phyloP scores from a whole-genome alignment of 768 basidiomycete genomes.

The Pleurotus citrinopileatus region DNA sequence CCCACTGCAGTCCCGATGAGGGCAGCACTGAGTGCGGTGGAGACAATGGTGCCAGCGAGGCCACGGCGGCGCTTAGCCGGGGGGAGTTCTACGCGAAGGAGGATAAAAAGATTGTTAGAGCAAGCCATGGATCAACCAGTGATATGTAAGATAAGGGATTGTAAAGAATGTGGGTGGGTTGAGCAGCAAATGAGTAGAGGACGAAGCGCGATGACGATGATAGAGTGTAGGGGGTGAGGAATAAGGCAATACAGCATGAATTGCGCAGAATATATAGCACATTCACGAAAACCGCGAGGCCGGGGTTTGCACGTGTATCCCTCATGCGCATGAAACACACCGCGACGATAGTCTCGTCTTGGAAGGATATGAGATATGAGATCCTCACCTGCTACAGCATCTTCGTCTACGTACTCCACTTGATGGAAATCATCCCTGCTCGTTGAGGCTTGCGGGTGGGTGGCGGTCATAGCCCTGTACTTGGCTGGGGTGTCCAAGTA shows the following conservation, averaged over 20 bases:
- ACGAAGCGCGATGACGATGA: slow-evolving; percentile 11
- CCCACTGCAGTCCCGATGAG: slow-evolving; percentile 86
- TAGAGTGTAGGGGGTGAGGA: slow-evolving; percentile 14
- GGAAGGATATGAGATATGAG: slow-evolving; percentile 12
- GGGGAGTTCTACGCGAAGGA: slow-evolving; percentile 65
- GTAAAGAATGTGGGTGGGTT: slow-evolving; percentile 10
- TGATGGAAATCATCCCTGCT: slow-evolving; percentile 34
- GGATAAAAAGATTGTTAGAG: slow-evolving; percentile 36
- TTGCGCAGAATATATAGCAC: background rate
- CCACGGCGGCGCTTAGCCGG: slow-evolving; percentile 79
- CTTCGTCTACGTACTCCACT: slow-evolving; percentile 24
- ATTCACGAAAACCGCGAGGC: slow-evolving; percentile 12
- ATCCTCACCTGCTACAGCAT: slow-evolving; percentile 22
- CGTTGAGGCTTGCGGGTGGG: slow-evolving; percentile 25
- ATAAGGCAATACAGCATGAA: background rate
- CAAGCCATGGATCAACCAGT: slow-evolving; percentile 18
- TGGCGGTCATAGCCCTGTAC: slow-evolving; percentile 51
- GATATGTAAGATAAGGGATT: slow-evolving; percentile 18
- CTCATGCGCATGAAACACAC: slow-evolving; percentile 13
- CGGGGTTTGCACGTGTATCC: slow-evolving; percentile 9
- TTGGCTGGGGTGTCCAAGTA: slow-evolving; percentile 71
- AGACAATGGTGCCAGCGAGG: slow-evolving; percentile 79
- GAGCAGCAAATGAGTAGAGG: slow-evolving; percentile 12
- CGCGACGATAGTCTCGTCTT: slow-evolving; percentile 5
- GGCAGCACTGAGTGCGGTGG: slow-evolving; percentile 81